Evolutionary conservation across 768 basidiomycete species (phyloP), one percentile per base, ranked within the genome.

Genomic region (Boletus sp.): DNA sequence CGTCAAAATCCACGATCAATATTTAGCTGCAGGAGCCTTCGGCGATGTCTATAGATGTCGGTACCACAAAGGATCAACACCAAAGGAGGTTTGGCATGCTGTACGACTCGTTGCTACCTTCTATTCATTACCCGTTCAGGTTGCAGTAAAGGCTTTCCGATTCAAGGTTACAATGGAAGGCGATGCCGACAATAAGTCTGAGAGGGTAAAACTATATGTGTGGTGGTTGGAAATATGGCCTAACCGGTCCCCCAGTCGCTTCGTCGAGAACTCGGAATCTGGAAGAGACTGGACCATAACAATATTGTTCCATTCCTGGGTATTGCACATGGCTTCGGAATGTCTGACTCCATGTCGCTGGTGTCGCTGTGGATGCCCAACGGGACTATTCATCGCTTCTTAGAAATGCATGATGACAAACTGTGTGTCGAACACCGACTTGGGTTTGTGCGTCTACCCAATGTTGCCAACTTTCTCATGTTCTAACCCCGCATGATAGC

Each of bases 401-500:
- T 71, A 5, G 39, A 7, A 8, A 50, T 36, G 6, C 15, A 59
- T 6, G 36, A 47, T 2, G 14, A 10, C 9, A 18, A 20, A n/a
- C 54, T 59, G 28, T 4, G n/a, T n/a, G 7, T 41, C 4, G 29
- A 2, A 4, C 41, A 45, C 14, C 55, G 44, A 29, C 39, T 65
- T 12, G 48, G 49, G 24, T 41, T 65, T 28, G 64, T 65, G n/a
- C 24, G 60, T 47, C n/a, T 24, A 37, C 66, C 63, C 53, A 46
- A 2, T 61, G 24, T 44, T 4, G 37, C 65, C 50, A 53, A 36
- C 45, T 5, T 35, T 35, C 24, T 64, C 5, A 46, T 60, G 37
- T 67, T 50, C 67, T 57, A 64, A 69, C 30, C 49, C 63, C 1
- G 56, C 52, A 5, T 29, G 5, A 12, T 39, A 65, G 64, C 42